Evolutionary conservation across 2,329 filamentous ascomycete genomes (phyloP), one percentile per base, ranked within the genome.

Genomic region (Myriosclerotinia curreyana): DNA sequence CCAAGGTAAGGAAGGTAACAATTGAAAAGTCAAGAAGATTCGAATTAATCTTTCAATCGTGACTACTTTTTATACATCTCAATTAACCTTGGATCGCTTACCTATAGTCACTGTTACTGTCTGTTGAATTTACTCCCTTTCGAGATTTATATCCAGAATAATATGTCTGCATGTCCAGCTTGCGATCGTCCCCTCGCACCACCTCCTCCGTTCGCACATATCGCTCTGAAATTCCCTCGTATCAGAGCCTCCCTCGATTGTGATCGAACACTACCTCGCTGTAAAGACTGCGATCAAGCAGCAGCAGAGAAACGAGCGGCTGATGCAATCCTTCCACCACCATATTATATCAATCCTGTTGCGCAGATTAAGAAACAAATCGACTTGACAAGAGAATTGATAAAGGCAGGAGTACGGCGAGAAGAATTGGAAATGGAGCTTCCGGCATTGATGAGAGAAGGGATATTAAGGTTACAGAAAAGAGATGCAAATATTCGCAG

Each of bases 281-380:
- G 72, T 64, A 66, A 66, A 36, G 61, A 68, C 6, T 74, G 72
- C 61, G 70, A 73, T 40, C 62, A 68, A 6, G 51, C 65, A 25
- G 63, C 60, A 46, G 67, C 69, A 8, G 62, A 69, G 15, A 65
- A 64, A 28, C 50, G 53, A 25, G 66, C 65, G 11, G 62, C 67
- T 5, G 60, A 66, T 40, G 67, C 66, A 11, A 68, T 69, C 48
- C 52, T 44, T 14, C 65, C 67, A 15, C 64, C 62, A 14, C 66
- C 66, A 20, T 54, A 44, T 12, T 66, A 61, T 38, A 62, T 46
- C 8, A 67, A 68, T 40, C 48, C 60, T 1, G 59, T 69, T 12
- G 60, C 64, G 17, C 60, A 65, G 28, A 55, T 72, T 25, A 65
- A 70, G 34, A 60, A 58, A 46, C 46, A 69, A 15, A 71, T 72